Conservation (phyloP, 345 rosid genomes). For the Durio zibethinus region DNA sequence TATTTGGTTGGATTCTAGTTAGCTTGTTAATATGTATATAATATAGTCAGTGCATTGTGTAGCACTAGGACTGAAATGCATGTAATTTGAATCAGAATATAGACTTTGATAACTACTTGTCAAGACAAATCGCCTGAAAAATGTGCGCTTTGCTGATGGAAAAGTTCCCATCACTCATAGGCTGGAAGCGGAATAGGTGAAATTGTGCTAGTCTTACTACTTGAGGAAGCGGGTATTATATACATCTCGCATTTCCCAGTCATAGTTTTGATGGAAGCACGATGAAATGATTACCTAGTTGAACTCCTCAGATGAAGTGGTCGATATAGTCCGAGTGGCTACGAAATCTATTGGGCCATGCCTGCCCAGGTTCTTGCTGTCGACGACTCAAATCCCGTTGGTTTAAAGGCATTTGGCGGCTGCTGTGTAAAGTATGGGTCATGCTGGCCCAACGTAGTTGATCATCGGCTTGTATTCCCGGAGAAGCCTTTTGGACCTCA, state of each 20-base stretch:
- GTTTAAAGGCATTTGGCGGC: background rate
- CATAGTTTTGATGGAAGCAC: no score
- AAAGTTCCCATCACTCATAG: background rate
- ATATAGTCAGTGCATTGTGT: background rate
- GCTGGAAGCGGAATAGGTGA: background rate
- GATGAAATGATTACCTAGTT: no score
- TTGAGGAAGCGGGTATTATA: no score
- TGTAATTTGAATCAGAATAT: no score
- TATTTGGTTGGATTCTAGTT: background rate
- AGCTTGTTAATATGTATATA: background rate
- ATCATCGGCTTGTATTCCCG: background rate
- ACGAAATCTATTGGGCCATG: constrained; percentile 97
- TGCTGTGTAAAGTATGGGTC: background rate
- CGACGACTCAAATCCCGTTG: constrained; percentile 35
- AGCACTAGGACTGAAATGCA: background rate
- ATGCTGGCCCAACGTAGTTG: background rate
- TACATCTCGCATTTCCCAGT: no score
- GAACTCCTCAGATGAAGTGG: no score
- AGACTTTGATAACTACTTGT: background rate
- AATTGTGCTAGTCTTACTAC: no score
- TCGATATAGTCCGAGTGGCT: constrained; percentile 16
- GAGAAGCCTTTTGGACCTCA: background rate
- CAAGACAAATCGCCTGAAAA: background rate
- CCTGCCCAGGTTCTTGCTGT: constrained; percentile 99
- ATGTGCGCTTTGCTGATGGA: background rate